Evolutionary conservation across 805 yeast genomes (phyloP), one percentile per base, ranked within the genome.

Genomic region (Wickerhamomyces tratensis): DNA sequence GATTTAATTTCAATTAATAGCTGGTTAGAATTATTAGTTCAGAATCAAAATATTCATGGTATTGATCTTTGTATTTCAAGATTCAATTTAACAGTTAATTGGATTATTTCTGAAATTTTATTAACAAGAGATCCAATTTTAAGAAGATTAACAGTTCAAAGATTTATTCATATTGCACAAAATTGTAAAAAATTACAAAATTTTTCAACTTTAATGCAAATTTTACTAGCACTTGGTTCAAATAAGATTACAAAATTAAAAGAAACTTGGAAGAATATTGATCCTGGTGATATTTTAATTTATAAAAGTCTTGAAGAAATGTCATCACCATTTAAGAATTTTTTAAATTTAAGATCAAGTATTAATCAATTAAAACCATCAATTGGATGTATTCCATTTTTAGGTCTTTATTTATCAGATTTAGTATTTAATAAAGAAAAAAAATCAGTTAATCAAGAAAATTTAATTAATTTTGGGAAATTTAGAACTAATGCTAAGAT

Each of bases 51-150:
- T 31, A 61, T 69, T 20, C 74, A 80, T n/a, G 96, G 97, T 0
- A 79, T 88, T 34, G 86, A 86, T 48, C 64, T 91, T 39, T 87
- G 86, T 11, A 79, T 87, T 35, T 73, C 94, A 0, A 68, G 98
- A 46, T 93, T 89, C 69, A 89, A 91, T 56, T 65, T 91, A 45
- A 80, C 86, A 66, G 89, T 86, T 7, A 86, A 86, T 52, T 91
- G 98, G 98, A 79, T 89, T 36, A 78, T 86, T 33, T 86, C 96
- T 0, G 96, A 91, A 64, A 76, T 93, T 43, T 60, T 87, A 13
- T 64, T 91, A 46, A 86, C 96, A 9, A 70, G 69, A 43, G 65
- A 71, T 37, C 67, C 74, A 26, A 68, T 66, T 4, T 75, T 86
- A 49, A 69, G 91, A 49, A 76, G 79, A 37, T 70, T 76, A 43